Evolutionary conservation across 23 red algal genomes (phyloP), one percentile per base, ranked within the genome.

Genomic region (Chondrus crispus): DNA sequence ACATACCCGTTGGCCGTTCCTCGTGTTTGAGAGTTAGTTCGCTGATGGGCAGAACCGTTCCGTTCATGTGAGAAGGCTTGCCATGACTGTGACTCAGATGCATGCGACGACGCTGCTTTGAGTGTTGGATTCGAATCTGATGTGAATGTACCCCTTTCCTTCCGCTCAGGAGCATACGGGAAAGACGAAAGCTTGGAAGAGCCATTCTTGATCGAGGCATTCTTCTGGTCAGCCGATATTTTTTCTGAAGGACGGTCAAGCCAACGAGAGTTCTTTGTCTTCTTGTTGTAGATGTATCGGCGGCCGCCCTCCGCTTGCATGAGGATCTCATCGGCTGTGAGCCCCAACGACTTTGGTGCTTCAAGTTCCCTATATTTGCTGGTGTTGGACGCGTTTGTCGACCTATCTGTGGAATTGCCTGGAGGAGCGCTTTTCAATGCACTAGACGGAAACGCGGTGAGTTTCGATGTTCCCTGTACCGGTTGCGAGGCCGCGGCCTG

Each of bases 211-310:
- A 18, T 0, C 51, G 51, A 55, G 51, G n/a, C 51, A n/a, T 55
- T 14, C n/a, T 55, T 14, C 51, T n/a, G n/a, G 16, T 14, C 51
- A n/a, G 51, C n/a, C 16, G 51, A n/a, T 55, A 32, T 12, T 32
- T 7, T 22, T 22, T 66, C 60, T 22, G 60, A 32, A 8, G 60
- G 60, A 7, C 60, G 60, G 60, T 66, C 60, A 6, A 66, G 60
- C 92, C 92, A 94, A 24, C 92, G 92, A 2, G 81, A 87, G 18
- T 38, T 86, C n/a, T 79, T 80, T 38, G 92, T 82, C 45, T 74
- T 57, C 32, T 69, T 75, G 82, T 94, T 88, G 74, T 75, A 94
- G 26, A 88, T 72, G 48, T 94, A 94, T n/a, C 82, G 92, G 4
- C 92, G 70, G 16, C 80, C 81, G 55, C 48, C 70, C 37, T 92